Evolutionary conservation across 2,329 filamentous ascomycete species (phyloP), one percentile per base, ranked within the genome.

Genomic region (Trichoderma sp.): DNA sequence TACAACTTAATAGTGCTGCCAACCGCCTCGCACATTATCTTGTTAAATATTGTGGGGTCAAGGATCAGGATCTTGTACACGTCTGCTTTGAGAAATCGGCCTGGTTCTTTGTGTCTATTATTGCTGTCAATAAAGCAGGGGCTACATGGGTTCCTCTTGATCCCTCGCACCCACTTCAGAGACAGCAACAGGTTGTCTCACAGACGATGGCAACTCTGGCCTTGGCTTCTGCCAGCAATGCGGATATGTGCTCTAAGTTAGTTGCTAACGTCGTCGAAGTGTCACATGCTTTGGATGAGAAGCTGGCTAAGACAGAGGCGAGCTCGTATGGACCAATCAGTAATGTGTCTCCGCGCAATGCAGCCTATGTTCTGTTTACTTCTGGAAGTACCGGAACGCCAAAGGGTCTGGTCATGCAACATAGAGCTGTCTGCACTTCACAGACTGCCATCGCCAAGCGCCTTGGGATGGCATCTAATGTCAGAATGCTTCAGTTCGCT

Each of bases 41-140:
- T 17, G 43, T 71, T 6, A 62, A 72, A 4, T 17, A n/a, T 5
- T 62, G 63, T 53, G 61, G 57, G 3, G 71, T 73, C 47, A 36
- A 36, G 34, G 43, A 66, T 1, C 50, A 63, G 13, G 72, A 73
- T 28, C 57, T 73, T 8, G 73, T 80, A 0, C 76, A 77, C 8
- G 59, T 80, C 0, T 79, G 76, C 59, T 79, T 79, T 17, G 77
- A 79, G 36, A 80, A 80, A 62, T 78, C 76, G 0, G 64, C 68
- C 3, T 76, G 74, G 74, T 71, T 73, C 26, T 68, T 75, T 4
- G 75, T 76, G 30, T 62, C 74, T 15, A 72, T 74, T 17, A 39
- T 76, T 1, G 75, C 74, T 3, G 69, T 76, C 9, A 64, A 74
- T 20, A 73, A 74, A 34, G 75, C 72, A 30, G 75, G 75, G 20